Percentiles rank a stretch among this genome's conserved stretches.
phyloP scores from a whole-genome alignment of 2,329 filamentous ascomycete species.

The Septoria linicola region DNA sequence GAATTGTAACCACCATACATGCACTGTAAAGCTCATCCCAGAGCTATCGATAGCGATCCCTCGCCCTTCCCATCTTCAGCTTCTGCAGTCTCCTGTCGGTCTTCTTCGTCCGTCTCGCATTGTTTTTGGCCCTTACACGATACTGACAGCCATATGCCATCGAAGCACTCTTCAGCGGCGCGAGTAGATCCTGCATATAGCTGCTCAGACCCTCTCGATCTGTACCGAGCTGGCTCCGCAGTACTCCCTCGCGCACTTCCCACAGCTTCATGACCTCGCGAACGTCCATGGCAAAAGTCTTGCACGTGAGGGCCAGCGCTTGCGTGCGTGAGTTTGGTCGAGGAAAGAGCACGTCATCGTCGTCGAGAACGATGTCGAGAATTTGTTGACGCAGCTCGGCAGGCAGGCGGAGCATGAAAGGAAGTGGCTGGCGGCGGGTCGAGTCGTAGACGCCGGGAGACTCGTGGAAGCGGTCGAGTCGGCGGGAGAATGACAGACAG shows the following conservation, averaged over 20 bases:
- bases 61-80: too few relatives aligned
- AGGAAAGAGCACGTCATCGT: conserved; percentile 15
- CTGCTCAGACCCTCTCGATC: not conserved
- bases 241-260: conserved; percentile 3
- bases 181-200: not conserved
- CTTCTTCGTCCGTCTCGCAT: not conserved
- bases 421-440: not conserved
- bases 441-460: conserved; percentile 10
- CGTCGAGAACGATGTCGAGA: conserved; percentile 15
- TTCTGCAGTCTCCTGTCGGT: not conserved
- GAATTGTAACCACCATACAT: too few relatives aligned
- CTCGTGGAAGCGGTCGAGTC: conserved; percentile 15
- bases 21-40: too few relatives aligned
- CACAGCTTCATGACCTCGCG: conserved; percentile 13
- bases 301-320: conserved; percentile 16
- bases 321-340: conserved; percentile 9
- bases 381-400: conserved; percentile 20
- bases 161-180: not conserved
- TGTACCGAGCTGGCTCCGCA: conserved; percentile 1
- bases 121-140: not conserved
- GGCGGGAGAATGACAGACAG: conserved; percentile 16
- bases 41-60: too few relatives aligned
- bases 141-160: not conserved
- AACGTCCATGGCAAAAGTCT: conserved; percentile 14
- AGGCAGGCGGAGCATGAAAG: conserved; percentile 16